Conservation (phyloP, 2,329 filamentous ascomycete genomes). For the Myrmaecium sp. region DNA sequence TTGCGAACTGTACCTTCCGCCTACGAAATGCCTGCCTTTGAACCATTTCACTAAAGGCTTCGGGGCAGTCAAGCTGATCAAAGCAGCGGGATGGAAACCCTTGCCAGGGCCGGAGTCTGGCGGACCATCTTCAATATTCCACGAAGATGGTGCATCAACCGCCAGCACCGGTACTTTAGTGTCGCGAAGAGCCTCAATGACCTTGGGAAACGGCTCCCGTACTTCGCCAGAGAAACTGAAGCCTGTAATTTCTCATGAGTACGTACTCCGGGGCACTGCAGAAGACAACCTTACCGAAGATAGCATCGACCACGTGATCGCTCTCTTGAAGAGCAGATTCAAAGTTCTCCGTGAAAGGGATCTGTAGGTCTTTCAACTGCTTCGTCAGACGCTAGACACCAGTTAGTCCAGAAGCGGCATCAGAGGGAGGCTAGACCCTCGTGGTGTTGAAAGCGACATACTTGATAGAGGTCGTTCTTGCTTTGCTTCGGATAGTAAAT, state of each 20-base stretch:
- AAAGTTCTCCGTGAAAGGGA: constrained; percentile 79
- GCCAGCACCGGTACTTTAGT: constrained; percentile 64
- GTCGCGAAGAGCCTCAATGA: constrained; percentile 61
- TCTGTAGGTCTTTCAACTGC: constrained; percentile 65
- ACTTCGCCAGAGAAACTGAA: constrained; percentile 90
- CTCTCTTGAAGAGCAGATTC: constrained; percentile 43
- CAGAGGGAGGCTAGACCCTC: constrained; percentile 1
- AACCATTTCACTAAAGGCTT: constrained; percentile 81
- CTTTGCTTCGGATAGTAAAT: constrained; percentile 88
- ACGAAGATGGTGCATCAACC: constrained; percentile 85
- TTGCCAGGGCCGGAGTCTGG: constrained; percentile 60
- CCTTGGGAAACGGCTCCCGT: constrained; percentile 73
- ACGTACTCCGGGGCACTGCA: constrained; percentile 1
- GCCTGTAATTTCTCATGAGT: constrained; percentile 26
- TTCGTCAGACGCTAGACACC: constrained; percentile 52
- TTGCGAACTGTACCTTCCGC: constrained; percentile 45
- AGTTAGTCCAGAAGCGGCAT: constrained; percentile 3
- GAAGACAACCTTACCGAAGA: constrained; percentile 50
- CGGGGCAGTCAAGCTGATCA: constrained; percentile 83
- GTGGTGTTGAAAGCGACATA: constrained; percentile 19
- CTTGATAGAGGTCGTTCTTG: constrained; percentile 80
- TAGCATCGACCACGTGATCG: constrained; percentile 78
- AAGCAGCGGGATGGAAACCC: constrained; percentile 59
- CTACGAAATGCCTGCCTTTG: constrained; percentile 76
- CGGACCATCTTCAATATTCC: constrained; percentile 80